Base-by-base conservation (phyloP, 768 basidiomycete species). In the Hericium erinaceus region DNA sequence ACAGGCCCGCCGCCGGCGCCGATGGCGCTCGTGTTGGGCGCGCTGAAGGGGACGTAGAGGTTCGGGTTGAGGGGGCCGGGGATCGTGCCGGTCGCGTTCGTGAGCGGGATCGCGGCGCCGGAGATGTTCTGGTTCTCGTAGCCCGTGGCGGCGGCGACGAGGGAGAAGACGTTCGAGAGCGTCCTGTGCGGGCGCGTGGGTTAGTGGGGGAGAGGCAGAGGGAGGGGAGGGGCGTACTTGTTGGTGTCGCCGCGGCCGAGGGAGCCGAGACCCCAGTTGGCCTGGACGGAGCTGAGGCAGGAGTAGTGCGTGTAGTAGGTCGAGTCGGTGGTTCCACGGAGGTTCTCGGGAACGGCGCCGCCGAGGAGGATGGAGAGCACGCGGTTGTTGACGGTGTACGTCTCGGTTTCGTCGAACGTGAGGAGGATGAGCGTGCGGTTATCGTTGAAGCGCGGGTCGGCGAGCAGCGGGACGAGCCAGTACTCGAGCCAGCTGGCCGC, bases 291-390 rank as follows among this genome's bases (percentile, higher is more conserved):
- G 12, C 77, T 75, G 52, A 84, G 71, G 48, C 69, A 64, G 3
- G 81, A 83, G 69, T 83, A 85, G 67, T 86, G 84, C 1, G 78
- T 78, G 68, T 85, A 84, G 70, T 76, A 82, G 5, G 74, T 78
- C 48, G 66, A 37, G 68, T 86, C 84, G 9, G 67, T 73, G 1
- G 75, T 81, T 22, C 76, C 77, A 20, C 67, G 59, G 22, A 78
- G 66, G 9, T 60, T 49, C 12, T 64, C 28, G 2, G 82, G 83
- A 24, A 84, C 62, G 20, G 72, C 79, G 39, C 68, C 70, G 40
- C 79, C 78, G 39, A 80, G 66, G 9, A 81, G 68, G 49, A 82
- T 39, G 4, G 74, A 65, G 58, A 68, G 76, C 48, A 85, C 69
- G 1, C 66, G 69, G 65, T 85, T 85, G 64, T 77, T 78, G 50